phyloP scores from a whole-genome alignment of 2,329 filamentous ascomycete genomes.

The Aspergillus felis region DNA sequence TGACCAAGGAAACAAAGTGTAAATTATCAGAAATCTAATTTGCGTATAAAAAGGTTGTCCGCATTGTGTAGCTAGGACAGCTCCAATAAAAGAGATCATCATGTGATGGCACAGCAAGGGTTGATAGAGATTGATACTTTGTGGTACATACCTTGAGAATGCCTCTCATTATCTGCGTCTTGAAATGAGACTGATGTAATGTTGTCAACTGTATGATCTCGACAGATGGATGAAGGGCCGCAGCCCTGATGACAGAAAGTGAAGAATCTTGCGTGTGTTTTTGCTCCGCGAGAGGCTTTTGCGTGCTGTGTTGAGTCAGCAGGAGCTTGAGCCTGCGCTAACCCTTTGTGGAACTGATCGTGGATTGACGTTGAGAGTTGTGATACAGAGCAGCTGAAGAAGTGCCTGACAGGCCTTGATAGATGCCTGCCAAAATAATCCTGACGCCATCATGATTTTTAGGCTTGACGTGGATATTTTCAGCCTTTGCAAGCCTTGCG shows the following conservation, averaged over 20 bases:
- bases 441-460: too few species aligned
- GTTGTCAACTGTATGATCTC: not conserved
- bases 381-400: too few species aligned
- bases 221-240: slow-evolving; percentile 21
- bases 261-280: slow-evolving; percentile 9
- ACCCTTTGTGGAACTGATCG: not conserved
- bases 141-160: slow-evolving; percentile 27
- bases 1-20: slow-evolving; percentile 4
- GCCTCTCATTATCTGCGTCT: slow-evolving; percentile 25
- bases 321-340: not conserved
- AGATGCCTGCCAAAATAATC: too few species aligned
- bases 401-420: too few species aligned
- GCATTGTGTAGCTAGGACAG: slow-evolving; percentile 64
- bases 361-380: not conserved
- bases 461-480: too few species aligned
- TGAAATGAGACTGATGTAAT: slow-evolving; percentile 4
- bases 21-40: slow-evolving; percentile 14
- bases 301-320: slow-evolving; percentile 15
- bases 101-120: slow-evolving; percentile 26
- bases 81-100: slow-evolving; percentile 70
- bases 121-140: not conserved
- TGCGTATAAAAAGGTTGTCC: slow-evolving; percentile 60
- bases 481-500: too few species aligned
- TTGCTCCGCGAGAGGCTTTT: slow-evolving; percentile 7
- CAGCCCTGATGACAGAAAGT: slow-evolving; percentile 26